Conservation (phyloP, 208 protist genomes). For the Leptomonas pyrrhocoris region DNA sequence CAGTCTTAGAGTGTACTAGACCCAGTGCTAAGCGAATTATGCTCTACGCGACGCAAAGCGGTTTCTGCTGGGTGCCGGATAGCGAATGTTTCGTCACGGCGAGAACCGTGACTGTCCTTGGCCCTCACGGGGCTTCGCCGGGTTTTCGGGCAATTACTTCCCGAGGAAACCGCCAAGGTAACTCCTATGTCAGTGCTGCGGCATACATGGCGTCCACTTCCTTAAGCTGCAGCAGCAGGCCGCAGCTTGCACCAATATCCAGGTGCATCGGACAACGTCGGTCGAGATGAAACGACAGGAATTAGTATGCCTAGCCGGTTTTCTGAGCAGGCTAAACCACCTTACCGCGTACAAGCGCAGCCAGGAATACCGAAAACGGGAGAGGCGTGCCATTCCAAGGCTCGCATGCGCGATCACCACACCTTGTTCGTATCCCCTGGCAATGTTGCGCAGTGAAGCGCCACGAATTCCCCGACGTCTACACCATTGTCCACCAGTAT, state of each 20-base stretch:
- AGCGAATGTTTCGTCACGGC: neutral
- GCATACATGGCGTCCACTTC: neutral
- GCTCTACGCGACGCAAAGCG: neutral
- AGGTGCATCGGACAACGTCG: neutral
- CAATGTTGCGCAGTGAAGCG: neutral
- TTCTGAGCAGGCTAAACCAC: neutral
- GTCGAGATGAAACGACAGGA: neutral
- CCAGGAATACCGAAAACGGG: neutral
- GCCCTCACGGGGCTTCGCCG: neutral
- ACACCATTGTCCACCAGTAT: neutral
- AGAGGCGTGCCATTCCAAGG: neutral
- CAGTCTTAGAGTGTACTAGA: neutral
- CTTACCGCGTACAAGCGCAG: neutral
- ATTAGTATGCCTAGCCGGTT: neutral
- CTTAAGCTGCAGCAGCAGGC: neutral
- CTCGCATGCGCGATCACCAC: neutral
- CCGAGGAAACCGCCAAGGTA: neutral
- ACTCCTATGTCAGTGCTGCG: neutral
- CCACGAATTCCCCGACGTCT: neutral
- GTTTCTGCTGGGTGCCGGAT: neutral
- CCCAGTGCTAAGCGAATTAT: neutral
- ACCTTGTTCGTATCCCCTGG: neutral
- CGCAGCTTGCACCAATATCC: neutral
- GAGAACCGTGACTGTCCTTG: neutral
- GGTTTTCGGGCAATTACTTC: neutral